phyloP scores from a whole-genome alignment of 805 yeast species.

The Middelhovenomyces tepae region DNA sequence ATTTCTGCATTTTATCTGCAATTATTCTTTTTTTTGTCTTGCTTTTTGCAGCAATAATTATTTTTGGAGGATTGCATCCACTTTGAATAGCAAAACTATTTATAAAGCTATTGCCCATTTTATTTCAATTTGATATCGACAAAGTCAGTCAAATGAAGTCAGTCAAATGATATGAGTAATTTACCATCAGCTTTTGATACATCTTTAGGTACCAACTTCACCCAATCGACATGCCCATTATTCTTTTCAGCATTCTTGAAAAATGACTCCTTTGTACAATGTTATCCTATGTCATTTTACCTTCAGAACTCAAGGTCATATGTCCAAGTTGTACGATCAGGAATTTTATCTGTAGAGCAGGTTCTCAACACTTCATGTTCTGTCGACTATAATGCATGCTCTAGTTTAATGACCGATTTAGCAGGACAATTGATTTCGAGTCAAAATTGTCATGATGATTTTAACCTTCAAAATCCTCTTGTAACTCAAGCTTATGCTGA shows the following conservation, averaged over 20 bases:
- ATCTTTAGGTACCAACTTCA: slow-evolving; percentile 22
- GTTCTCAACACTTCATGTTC: slow-evolving; percentile 21
- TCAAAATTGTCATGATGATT: slow-evolving; percentile 19
- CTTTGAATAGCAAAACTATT: too few species aligned
- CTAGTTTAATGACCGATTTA: slow-evolving; percentile 16
- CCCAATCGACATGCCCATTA: slow-evolving; percentile 19
- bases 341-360: slow-evolving; percentile 16
- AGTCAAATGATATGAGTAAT: too few species aligned
- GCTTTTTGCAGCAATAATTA: too few species aligned
- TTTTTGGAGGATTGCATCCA: too few species aligned
- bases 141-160: too few species aligned
- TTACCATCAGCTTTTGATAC: slow-evolving; percentile 25
- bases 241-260: slow-evolving; percentile 20
- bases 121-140: too few species aligned
- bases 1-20: too few species aligned
- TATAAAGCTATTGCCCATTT: too few species aligned
- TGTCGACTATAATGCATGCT: slow-evolving; percentile 18
- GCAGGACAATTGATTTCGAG: slow-evolving; percentile 12
- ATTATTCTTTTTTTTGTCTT: too few species aligned
- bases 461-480: slow-evolving; percentile 18
- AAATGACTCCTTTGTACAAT: slow-evolving; percentile 18
- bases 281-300: slow-evolving; percentile 26
- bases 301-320: slow-evolving; percentile 24
- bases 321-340: slow-evolving; percentile 20
- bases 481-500: slow-evolving; percentile 23